A percentile compares a stretch with the other conserved stretches of the same genome.
Conservation (phyloP, 495 filamentous ascomycete genomes). For the Parathielavia appendiculata region DNA sequence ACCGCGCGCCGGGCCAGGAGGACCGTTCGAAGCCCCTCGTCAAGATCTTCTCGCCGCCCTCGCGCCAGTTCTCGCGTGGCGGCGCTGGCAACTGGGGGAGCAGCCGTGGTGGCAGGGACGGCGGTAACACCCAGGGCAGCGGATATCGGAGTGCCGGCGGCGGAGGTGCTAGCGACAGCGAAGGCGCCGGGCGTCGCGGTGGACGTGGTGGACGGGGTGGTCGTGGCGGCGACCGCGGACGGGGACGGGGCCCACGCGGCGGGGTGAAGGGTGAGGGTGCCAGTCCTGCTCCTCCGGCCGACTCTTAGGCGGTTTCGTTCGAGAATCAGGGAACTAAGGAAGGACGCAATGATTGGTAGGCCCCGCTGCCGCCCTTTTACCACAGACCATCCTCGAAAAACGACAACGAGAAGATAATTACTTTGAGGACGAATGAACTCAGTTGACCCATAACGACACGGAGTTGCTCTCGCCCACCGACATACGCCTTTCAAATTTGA, state of each 20-base stretch:
- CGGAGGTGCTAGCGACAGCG: slow-evolving; percentile 69
- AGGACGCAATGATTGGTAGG: too few species aligned
- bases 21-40: slow-evolving; percentile 71
- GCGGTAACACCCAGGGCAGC: slow-evolving; percentile 38
- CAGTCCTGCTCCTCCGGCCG: slow-evolving; percentile 45
- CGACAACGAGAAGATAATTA: background rate
- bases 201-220: slow-evolving; percentile 59
- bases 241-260: slow-evolving; percentile 56
- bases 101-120: slow-evolving; percentile 53
- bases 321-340: background rate
- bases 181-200: slow-evolving; percentile 59
- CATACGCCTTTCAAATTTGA: background rate
- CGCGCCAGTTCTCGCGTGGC: slow-evolving; percentile 46
- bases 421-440: background rate
- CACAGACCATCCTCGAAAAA: too few species aligned
- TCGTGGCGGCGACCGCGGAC: slow-evolving; percentile 47
- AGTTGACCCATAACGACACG: background rate
- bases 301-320: slow-evolving; percentile 35
- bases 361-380: too few species aligned
- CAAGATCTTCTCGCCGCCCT: slow-evolving; percentile 66
- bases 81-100: slow-evolving; percentile 71
- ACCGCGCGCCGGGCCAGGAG: slow-evolving; percentile 46
- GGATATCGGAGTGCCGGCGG: slow-evolving; percentile 70
- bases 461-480: background rate
- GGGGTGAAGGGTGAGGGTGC: slow-evolving; percentile 52